These are phyloP conservation scores for Avena insularis DNA, from an alignment of 176 grass and related monocot genomes.

Conservation along the genomic window DNA sequence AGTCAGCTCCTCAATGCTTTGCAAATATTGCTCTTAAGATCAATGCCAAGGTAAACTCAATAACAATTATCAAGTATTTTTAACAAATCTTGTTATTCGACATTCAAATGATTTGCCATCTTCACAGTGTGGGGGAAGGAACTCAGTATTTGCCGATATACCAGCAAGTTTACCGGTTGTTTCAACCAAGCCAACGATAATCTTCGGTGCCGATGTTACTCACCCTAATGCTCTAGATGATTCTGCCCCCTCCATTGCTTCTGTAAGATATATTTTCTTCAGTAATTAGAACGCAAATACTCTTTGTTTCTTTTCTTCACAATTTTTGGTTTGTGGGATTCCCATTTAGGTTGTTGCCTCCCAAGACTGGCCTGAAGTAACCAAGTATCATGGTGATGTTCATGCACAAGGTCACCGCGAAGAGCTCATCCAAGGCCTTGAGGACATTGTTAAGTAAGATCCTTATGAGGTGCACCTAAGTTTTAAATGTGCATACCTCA, in stretches of 20 bases:
- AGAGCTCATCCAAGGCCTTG: slow-evolving; percentile 64
- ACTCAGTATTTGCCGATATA: slow-evolving; percentile 55
- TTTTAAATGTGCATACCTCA: neutral
- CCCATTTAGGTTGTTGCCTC: slow-evolving; percentile 75
- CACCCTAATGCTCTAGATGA: slow-evolving; percentile 74
- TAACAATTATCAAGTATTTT: neutral
- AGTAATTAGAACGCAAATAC: neutral
- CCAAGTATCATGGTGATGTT: slow-evolving; percentile 62
- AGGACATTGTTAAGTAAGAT: slow-evolving; percentile 51
- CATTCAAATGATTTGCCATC: neutral
- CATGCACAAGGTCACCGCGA: slow-evolving; percentile 53
- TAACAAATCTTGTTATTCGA: slow-evolving; percentile 3
- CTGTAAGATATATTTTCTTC: slow-evolving; percentile 53
- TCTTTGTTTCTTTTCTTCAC: neutral
- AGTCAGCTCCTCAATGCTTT: neutral
- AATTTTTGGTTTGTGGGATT: slow-evolving; percentile 15
- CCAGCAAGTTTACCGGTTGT: slow-evolving; percentile 51
- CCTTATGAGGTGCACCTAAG: neutral
- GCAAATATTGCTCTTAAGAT: slow-evolving; percentile 77
- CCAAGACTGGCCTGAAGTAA: slow-evolving; percentile 77
- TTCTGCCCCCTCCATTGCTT: slow-evolving; percentile 64
- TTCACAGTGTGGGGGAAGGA: slow-evolving; percentile 74
- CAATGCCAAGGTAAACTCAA: slow-evolving; percentile 66
- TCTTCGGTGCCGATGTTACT: slow-evolving; percentile 82
- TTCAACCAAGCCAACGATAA: slow-evolving; percentile 55